Evolutionary conservation across 2,329 filamentous ascomycete genomes (phyloP).

Genomic region (Cercospora zeae-maydis): DNA sequence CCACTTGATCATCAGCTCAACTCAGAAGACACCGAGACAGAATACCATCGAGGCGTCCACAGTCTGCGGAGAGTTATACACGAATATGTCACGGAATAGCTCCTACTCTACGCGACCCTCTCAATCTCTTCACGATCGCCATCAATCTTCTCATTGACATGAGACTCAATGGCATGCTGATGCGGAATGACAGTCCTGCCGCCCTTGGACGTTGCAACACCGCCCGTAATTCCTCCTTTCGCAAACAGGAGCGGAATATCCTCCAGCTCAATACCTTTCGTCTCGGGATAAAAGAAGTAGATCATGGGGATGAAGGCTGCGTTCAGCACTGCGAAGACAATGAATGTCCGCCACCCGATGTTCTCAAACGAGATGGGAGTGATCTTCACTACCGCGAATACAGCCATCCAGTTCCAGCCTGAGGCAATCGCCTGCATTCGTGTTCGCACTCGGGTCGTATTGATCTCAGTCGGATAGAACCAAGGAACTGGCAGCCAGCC

Average conservation of each 20-base stretch:
- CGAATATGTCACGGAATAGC: neutral
- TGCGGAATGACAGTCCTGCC: slow-evolving; percentile 17
- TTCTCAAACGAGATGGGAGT: slow-evolving; percentile 16
- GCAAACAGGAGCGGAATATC: neutral
- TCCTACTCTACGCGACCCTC: neutral
- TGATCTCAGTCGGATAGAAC: slow-evolving; percentile 40
- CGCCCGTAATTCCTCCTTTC: neutral
- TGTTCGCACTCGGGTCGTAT: slow-evolving; percentile 2
- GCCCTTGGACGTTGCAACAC: slow-evolving; percentile 13
- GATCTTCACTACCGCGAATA: slow-evolving; percentile 35
- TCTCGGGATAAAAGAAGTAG: slow-evolving; percentile 23
- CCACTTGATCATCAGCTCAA: neutral
- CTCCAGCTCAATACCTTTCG: slow-evolving; percentile 9
- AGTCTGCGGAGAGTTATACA: too few relatives aligned
- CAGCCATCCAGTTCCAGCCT: slow-evolving; percentile 10
- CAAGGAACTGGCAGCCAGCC: slow-evolving; percentile 41
- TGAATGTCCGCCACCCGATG: slow-evolving; percentile 13
- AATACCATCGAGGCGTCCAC: too few relatives aligned
- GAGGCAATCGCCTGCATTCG: slow-evolving; percentile 2
- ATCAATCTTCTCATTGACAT: slow-evolving; percentile 2
- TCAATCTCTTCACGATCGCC: slow-evolving; percentile 2
- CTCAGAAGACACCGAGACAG: too few relatives aligned
- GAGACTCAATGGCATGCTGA: slow-evolving; percentile 12
- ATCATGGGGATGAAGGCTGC: slow-evolving; percentile 3
- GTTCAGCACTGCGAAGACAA: slow-evolving; percentile 18